Percentiles rank a stretch among this genome's conserved stretches.
phyloP scores from a whole-genome alignment of 2,329 filamentous ascomycete genomes.

The Ophiostoma tasmaniense region DNA sequence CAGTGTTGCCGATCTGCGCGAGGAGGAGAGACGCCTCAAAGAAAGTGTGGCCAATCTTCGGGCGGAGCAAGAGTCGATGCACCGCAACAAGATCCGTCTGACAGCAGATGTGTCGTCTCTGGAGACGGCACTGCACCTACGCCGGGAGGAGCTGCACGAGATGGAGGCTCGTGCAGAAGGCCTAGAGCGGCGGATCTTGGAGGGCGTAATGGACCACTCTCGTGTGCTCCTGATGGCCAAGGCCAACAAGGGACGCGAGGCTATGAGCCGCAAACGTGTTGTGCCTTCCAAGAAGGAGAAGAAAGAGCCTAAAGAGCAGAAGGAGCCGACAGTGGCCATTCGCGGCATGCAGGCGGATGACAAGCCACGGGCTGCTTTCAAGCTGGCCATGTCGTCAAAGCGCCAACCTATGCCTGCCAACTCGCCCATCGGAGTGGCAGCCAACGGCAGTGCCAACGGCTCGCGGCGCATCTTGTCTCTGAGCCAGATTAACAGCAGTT shows the following conservation, averaged over 20 bases:
- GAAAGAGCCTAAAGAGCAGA: not conserved
- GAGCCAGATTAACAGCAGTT: constrained; percentile 78
- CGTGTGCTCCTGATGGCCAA: constrained; percentile 77
- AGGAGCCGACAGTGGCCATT: not conserved
- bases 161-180: constrained; percentile 87
- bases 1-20: constrained; percentile 39
- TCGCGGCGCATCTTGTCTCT: constrained; percentile 80
- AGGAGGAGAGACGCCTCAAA: constrained; percentile 46
- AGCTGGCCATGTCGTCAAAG: constrained; percentile 47
- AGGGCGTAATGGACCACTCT: constrained; percentile 94
- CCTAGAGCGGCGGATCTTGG: constrained; percentile 84
- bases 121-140: constrained; percentile 79
- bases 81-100: constrained; percentile 68
- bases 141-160: constrained; percentile 79
- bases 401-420: constrained; percentile 39
- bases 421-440: constrained; percentile 27
- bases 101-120: constrained; percentile 82
- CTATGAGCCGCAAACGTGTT: constrained; percentile 51
- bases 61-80: constrained; percentile 65
- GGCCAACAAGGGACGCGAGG: constrained; percentile 43
- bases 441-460: constrained; percentile 33
- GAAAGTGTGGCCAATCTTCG: constrained; percentile 52
- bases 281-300: constrained; percentile 36
- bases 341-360: not conserved
- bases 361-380: constrained; percentile 35